These are phyloP conservation scores for Pichia exigua DNA, from an alignment of 805 yeast species.

Conservation along the genomic window DNA sequence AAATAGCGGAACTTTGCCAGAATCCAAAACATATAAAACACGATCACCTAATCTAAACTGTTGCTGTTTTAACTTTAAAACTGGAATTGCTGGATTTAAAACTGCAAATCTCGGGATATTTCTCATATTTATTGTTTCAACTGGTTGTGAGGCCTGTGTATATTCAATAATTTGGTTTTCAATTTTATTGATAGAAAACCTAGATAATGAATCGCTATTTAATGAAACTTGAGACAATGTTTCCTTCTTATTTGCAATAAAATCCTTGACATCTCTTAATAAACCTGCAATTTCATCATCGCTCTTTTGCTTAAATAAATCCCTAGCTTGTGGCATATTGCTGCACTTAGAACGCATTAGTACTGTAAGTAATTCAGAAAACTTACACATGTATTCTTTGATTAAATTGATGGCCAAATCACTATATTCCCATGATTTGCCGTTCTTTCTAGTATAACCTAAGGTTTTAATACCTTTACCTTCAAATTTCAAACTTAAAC, in stretches of 20 bases:
- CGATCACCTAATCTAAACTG: conserved; percentile 83
- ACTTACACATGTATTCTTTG: conserved; percentile 49
- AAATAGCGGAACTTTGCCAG: conserved; percentile 84
- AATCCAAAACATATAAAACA: conserved; percentile 72
- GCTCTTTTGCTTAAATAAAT: conserved; percentile 31
- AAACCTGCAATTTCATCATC: conserved; percentile 37
- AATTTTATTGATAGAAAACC: conserved; percentile 53
- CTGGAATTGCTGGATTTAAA: conserved; percentile 65
- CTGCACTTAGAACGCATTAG: conserved; percentile 19
- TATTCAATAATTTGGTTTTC: conserved; percentile 52
- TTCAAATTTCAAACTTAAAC: conserved; percentile 80
- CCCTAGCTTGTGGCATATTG: conserved; percentile 32
- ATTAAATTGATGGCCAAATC: conserved; percentile 63
- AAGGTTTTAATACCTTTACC: conserved; percentile 71
- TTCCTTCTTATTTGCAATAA: conserved; percentile 42
- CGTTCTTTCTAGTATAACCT: conserved; percentile 69
- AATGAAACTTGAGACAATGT: conserved; percentile 57
- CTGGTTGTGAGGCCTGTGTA: conserved; percentile 36
- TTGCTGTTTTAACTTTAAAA: conserved; percentile 65
- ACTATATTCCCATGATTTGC: conserved; percentile 76
- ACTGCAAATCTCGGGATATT: conserved; percentile 84
- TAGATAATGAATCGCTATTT: conserved; percentile 72
- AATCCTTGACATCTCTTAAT: conserved; percentile 27
- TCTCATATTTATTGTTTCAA: conserved; percentile 50
- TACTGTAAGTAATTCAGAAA: conserved; percentile 50